These are phyloP conservation scores for Botrytis fabae DNA, from an alignment of 2,329 filamentous ascomycete genomes.

Conservation along the genomic window DNA sequence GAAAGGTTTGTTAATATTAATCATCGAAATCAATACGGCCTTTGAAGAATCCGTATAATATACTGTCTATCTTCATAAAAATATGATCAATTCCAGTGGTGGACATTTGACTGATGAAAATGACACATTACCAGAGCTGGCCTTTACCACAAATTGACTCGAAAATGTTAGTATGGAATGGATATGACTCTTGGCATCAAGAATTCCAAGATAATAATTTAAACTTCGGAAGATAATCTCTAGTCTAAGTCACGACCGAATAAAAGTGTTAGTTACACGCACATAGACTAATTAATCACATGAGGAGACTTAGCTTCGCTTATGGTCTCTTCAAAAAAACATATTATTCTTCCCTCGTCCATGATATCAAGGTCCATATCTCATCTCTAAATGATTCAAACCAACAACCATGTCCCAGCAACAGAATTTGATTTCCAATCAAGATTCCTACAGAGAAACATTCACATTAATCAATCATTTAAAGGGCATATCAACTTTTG, in stretches of 20 bases:
- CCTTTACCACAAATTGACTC: neutral
- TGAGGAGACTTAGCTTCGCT: neutral
- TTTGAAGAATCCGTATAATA: neutral
- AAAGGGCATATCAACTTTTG: accelerated
- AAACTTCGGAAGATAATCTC: neutral
- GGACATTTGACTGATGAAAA: neutral
- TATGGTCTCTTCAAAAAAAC: neutral
- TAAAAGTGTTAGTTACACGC: neutral
- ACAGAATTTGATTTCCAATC: neutral
- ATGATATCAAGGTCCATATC: neutral
- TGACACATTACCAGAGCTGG: neutral
- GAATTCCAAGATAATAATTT: neutral
- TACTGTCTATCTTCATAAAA: neutral
- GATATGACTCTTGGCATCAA: neutral
- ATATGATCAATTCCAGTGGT: neutral
- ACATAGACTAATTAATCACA: neutral
- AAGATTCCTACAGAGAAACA: neutral
- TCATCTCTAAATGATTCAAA: neutral
- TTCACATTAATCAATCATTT: neutral
- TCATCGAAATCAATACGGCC: neutral
- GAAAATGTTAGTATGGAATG: neutral
- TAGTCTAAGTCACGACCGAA: neutral
- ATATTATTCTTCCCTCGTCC: neutral
- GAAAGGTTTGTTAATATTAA: neutral
- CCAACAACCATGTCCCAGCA: neutral